Percentiles rank a stretch among this genome's conserved stretches.
These are phyloP conservation scores for Bonia amplexicaulis DNA, from an alignment of 176 grass and related monocot genomes.

Conservation along the genomic window DNA sequence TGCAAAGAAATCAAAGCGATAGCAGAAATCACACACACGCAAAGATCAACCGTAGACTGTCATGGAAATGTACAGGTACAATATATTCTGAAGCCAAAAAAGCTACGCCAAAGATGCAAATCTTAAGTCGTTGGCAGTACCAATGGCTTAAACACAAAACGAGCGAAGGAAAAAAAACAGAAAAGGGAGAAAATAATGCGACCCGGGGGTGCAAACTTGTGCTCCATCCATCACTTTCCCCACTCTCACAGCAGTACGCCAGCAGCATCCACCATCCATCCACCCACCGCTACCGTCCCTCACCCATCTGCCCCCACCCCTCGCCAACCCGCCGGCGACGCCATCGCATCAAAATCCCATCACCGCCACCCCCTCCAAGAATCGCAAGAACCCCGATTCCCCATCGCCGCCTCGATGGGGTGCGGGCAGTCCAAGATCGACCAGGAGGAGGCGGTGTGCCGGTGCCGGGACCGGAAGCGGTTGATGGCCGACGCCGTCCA, in stretches of 20 bases:
- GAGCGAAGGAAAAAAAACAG: too few relatives aligned
- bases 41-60: too few relatives aligned
- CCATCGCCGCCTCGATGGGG: slow-evolving; percentile 49
- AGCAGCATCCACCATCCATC: background rate
- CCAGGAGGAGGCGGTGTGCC: slow-evolving; percentile 75
- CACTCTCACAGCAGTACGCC: background rate
- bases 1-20: too few relatives aligned
- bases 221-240: background rate
- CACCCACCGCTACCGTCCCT: background rate
- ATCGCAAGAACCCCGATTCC: background rate
- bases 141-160: too few relatives aligned
- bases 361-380: background rate
- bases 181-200: too few relatives aligned
- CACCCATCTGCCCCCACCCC: background rate
- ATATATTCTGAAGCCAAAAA: too few relatives aligned
- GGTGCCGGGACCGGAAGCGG: slow-evolving; percentile 72
- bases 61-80: too few relatives aligned
- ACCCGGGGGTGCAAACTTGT: too few relatives aligned
- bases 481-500: slow-evolving; percentile 50
- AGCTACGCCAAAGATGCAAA: too few relatives aligned
- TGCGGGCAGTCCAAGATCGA: slow-evolving; percentile 93
- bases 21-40: too few relatives aligned
- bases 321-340: background rate
- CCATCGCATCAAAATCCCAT: background rate
- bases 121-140: too few relatives aligned